These are phyloP conservation scores for Paecilomyces dactylethromorphus DNA, from an alignment of 2,329 filamentous ascomycete species.

Conservation along the genomic window DNA sequence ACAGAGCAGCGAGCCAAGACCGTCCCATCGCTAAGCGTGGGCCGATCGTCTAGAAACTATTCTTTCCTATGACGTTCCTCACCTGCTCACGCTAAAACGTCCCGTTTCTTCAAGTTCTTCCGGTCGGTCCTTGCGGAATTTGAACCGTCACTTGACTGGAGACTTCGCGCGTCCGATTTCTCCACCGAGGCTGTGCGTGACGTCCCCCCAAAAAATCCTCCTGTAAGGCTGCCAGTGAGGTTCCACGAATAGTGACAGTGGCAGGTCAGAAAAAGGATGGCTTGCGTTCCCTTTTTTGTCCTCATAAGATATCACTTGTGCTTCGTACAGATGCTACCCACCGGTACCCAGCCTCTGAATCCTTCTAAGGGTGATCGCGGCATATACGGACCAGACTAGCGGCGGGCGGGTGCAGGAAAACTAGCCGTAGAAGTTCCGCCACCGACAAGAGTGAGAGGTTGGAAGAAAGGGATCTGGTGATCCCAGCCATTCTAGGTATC, in stretches of 20 bases:
- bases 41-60: not conserved
- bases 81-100: not conserved
- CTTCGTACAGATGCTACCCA: not conserved
- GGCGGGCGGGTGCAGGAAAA: not conserved
- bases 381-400: not conserved
- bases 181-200: not conserved
- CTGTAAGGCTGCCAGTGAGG: not conserved
- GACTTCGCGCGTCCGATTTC: not conserved
- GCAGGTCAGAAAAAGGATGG: not conserved
- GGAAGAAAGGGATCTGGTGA: not conserved
- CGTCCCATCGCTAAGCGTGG: not conserved
- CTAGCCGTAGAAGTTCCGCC: not conserved
- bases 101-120: not conserved
- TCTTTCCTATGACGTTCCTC: not conserved
- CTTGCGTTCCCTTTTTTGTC: not conserved
- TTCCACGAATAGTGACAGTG: not conserved
- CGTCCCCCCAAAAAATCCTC: not conserved
- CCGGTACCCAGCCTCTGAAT: not conserved
- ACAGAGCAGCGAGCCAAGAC: not conserved
- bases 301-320: not conserved
- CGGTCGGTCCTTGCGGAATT: not conserved
- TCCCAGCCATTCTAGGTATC: not conserved
- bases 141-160: not conserved
- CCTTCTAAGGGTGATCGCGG: not conserved
- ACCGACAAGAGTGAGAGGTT: not conserved